Evolutionary conservation across 169 alveolate species (phyloP), one percentile per base, ranked within the genome.

Genomic region (Plasmodium berghei): DNA sequence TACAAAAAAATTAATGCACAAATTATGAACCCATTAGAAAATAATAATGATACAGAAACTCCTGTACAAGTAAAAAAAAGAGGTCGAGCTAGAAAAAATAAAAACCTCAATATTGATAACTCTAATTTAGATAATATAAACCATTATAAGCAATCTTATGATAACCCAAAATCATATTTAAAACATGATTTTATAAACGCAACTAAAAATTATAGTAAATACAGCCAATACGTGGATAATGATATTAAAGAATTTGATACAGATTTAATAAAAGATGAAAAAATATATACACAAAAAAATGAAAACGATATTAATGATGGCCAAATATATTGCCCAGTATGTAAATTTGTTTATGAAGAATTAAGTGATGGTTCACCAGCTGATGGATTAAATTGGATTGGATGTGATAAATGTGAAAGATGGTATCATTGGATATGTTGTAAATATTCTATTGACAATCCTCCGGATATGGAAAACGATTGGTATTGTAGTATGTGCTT

Each of bases 381-480:
- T n/a, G 96, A 93, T 70, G 96, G 93, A 8, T 87, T 93, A 61
- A 94, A 93, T 55, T 93, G 96, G 96, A 93, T 93, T 28, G 96
- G 96, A 28, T 93, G 96, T 87, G 96, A 93, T 88, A 90, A 72
- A 74, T 93, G 96, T 74, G 95, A 93, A 72, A 89, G 93, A 58
- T 93, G 96, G 96, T 93, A 73, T 77, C 96, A 93, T 80, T 92
- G 92, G 88, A 93, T 93, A 22, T 93, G 96, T 72, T 77, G 89
- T 59, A 77, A 77, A 46, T 77, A 77, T 77, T 77, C 89, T 18
- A 66, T 77, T 77, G 89, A 77, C 58, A 77, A 77, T 63, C 89
- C 89, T 5, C 89, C 89, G 18, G 89, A 77, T 63, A 77, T 77
- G 66, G 89, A 77, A 14, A 77, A 77, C 52, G 89, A 77, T 67